Evolutionary conservation across 2,329 filamentous ascomycete species (phyloP).

Genomic region (Cryphonectria parasitica): DNA sequence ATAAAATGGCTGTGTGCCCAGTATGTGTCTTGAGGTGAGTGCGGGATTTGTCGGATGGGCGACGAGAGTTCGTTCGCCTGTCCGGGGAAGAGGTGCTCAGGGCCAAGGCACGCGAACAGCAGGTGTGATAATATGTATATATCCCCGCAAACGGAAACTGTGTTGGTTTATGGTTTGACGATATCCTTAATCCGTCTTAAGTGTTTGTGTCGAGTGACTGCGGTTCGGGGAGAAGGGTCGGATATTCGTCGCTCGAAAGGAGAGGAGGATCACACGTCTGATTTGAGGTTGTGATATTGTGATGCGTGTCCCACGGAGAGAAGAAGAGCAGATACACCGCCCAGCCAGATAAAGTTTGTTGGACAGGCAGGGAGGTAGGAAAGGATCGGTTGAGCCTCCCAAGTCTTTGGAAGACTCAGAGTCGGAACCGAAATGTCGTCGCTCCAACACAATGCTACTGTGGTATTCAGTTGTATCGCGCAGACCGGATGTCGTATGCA

Average conservation of each 20-base stretch:
- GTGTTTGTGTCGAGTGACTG: background rate
- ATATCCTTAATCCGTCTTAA: background rate
- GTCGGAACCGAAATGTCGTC: background rate
- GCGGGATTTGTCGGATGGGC: constrained; percentile 4
- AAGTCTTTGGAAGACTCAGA: background rate
- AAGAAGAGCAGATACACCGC: background rate
- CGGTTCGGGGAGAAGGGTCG: background rate
- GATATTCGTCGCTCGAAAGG: background rate
- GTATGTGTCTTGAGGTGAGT: background rate
- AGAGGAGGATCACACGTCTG: background rate
- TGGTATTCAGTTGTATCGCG: background rate
- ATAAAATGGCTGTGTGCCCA: background rate
- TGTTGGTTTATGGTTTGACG: background rate
- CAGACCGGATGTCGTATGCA: background rate
- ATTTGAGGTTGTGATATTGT: background rate
- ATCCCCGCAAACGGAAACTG: background rate
- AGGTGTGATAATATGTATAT: background rate
- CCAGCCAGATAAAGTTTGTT: background rate
- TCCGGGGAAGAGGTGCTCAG: background rate
- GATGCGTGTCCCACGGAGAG: background rate
- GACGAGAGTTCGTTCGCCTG: background rate
- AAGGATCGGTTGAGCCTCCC: background rate
- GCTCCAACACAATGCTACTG: background rate
- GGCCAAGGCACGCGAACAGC: background rate
- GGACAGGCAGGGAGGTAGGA: background rate